Percentiles rank a stretch among this genome's conserved stretches.
These are phyloP conservation scores for Marchantia paleacea DNA, from an alignment of 225 moss, liverwort and hornwort genomes.

Conservation along the genomic window DNA sequence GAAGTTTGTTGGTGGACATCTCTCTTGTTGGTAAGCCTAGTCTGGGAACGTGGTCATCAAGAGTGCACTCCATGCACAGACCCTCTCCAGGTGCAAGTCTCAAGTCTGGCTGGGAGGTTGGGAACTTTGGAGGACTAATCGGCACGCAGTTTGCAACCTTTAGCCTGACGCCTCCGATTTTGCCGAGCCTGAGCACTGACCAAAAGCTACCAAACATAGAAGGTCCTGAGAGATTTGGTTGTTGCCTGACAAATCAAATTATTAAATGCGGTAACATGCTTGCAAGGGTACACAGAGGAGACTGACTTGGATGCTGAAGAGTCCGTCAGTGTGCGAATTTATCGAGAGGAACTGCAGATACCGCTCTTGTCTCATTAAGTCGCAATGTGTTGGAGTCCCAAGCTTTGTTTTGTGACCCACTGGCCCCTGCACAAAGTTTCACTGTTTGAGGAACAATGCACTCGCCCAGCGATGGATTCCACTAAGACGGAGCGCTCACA, in stretches of 20 bases:
- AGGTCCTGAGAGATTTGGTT: not conserved
- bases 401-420: not conserved
- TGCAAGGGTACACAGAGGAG: not conserved
- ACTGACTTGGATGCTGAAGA: not conserved
- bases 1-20: too few relatives aligned
- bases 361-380: not conserved
- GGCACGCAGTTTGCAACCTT: not conserved
- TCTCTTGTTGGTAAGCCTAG: too few relatives aligned
- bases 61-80: too few relatives aligned
- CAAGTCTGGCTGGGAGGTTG: too few relatives aligned
- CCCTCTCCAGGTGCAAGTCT: too few relatives aligned
- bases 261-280: conserved; percentile 8
- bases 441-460: not conserved
- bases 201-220: not conserved
- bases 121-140: too few relatives aligned
- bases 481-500: not conserved
- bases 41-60: too few relatives aligned
- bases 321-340: not conserved
- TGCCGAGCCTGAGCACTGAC: not conserved
- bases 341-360: not conserved
- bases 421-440: not conserved
- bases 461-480: not conserved
- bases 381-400: not conserved
- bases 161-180: too few relatives aligned
- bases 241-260: not conserved